These are phyloP conservation scores for Heliamphora exappendiculata DNA, from an alignment of 148 eudicot genomes.

Conservation along the genomic window DNA sequence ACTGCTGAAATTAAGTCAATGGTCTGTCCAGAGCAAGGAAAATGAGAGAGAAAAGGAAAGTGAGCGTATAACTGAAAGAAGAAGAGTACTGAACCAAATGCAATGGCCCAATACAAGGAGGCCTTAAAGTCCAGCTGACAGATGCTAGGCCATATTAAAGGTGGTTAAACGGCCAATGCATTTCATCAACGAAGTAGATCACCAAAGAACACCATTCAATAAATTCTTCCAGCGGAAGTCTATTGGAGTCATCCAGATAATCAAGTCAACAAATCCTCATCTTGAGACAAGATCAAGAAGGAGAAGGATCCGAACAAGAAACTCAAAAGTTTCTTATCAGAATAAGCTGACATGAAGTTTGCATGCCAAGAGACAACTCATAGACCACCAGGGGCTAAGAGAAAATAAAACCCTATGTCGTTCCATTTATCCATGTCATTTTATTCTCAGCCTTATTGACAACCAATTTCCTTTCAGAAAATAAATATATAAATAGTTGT, in stretches of 20 bases:
- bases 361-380: background rate
- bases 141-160: background rate
- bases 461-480: background rate
- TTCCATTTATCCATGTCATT: background rate
- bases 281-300: background rate
- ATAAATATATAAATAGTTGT: background rate
- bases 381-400: background rate
- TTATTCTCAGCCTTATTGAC: background rate
- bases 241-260: background rate
- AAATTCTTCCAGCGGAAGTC: background rate
- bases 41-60: background rate
- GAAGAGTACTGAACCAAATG: background rate
- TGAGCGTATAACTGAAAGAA: background rate
- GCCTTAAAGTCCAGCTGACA: background rate
- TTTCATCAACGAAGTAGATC: background rate
- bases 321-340: background rate
- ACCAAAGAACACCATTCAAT: background rate
- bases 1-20: conserved; percentile 68
- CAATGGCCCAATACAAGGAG: background rate
- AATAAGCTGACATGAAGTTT: background rate
- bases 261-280: background rate
- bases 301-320: background rate
- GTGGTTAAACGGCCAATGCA: background rate
- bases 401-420: background rate
- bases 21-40: conserved; percentile 31